Evolutionary conservation across 2,329 filamentous ascomycete species (phyloP).

Genomic region (Plectosphaerella cucumerina): DNA sequence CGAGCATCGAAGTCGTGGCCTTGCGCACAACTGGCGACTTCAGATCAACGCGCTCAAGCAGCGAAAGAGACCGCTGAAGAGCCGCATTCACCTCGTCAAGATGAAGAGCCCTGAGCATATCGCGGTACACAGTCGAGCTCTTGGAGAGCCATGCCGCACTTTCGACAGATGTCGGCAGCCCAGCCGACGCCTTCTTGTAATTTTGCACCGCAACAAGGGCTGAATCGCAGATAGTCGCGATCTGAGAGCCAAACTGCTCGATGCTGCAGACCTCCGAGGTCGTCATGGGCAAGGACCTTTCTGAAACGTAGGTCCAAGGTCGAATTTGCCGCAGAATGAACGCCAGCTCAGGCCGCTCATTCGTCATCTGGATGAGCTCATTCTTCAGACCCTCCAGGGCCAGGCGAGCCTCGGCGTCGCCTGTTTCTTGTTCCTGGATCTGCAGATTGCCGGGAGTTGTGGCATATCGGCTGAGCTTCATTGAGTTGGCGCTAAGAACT

Average conservation of each 20-base stretch:
- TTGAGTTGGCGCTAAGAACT: constrained; percentile 39
- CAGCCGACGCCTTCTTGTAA: constrained; percentile 51
- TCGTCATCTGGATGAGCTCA: constrained; percentile 32
- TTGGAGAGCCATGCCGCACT: constrained; percentile 50
- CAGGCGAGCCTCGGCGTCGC: constrained; percentile 28
- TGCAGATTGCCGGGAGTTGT: constrained; percentile 48
- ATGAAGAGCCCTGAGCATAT: constrained; percentile 9
- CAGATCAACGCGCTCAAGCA: constrained; percentile 31
- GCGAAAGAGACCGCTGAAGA: constrained; percentile 9
- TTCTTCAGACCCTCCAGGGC: constrained; percentile 31
- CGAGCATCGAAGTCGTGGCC: constrained; percentile 53
- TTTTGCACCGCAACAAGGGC: constrained; percentile 78
- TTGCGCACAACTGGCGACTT: constrained; percentile 33
- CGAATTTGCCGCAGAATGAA: constrained; percentile 64
- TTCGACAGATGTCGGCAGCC: constrained; percentile 54
- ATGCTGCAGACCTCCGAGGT: constrained; percentile 9
- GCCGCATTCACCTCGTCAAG: constrained; percentile 7
- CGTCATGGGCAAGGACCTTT: not conserved
- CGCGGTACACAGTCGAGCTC: constrained; percentile 5
- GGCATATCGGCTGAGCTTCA: constrained; percentile 36
- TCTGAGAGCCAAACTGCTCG: constrained; percentile 47
- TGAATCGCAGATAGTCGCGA: constrained; percentile 66
- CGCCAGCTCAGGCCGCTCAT: constrained; percentile 48
- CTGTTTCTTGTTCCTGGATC: constrained; percentile 28
- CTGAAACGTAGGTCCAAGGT: constrained; percentile 52